Evolutionary conservation across 1,284 basidiomycete species (phyloP).

Genomic region (Irpex lacteus): DNA sequence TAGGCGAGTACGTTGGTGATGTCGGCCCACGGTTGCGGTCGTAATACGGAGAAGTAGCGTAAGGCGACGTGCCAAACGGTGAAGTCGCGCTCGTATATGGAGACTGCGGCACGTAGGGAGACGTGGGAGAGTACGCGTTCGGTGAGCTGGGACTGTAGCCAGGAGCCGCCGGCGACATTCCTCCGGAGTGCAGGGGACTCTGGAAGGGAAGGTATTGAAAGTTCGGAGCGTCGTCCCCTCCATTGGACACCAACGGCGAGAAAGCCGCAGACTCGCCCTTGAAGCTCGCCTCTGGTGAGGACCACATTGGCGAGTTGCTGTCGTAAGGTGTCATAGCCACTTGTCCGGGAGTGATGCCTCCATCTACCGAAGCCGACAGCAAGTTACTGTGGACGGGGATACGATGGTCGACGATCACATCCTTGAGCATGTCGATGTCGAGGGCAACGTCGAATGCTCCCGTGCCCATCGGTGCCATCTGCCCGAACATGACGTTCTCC

Average conservation of each 20-base stretch:
- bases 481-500: constrained; percentile 98
- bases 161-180: constrained; percentile 76
- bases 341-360: constrained; percentile 90
- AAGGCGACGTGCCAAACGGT: constrained; percentile 77
- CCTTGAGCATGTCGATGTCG: constrained; percentile 98
- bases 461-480: constrained; percentile 98
- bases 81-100: constrained; percentile 81
- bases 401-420: constrained; percentile 96
- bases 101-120: constrained; percentile 84
- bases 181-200: constrained; percentile 77
- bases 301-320: constrained; percentile 82
- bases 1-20: constrained; percentile 85
- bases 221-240: constrained; percentile 76
- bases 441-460: constrained; percentile 95
- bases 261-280: constrained; percentile 88
- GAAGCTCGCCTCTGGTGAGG: constrained; percentile 56
- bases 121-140: constrained; percentile 84
- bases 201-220: constrained; percentile 75
- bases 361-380: constrained; percentile 77
- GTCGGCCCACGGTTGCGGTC: constrained; percentile 66
- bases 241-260: constrained; percentile 90
- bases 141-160: constrained; percentile 84
- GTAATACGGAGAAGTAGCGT: constrained; percentile 79
- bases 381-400: constrained; percentile 81
- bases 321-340: constrained; percentile 95